Base-by-base conservation (phyloP, 2,329 filamentous ascomycete genomes). In the Didymella arachidicola region DNA sequence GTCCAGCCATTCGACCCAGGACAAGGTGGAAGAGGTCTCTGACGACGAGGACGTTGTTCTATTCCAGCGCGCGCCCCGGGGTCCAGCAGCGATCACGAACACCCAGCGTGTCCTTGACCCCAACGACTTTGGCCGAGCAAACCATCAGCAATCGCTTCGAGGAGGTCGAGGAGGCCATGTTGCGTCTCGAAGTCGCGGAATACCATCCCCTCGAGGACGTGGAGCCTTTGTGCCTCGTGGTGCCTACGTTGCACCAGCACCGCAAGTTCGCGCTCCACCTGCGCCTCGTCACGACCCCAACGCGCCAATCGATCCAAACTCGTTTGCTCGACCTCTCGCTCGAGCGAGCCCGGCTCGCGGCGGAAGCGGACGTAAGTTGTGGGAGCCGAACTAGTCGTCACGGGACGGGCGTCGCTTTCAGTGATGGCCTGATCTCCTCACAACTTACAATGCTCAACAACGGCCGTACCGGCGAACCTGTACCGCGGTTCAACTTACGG, bases 101-200 rank as follows among this genome's bases (percentile, higher is more conserved):
- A 67, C 61, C 27, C 71, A 74, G 60, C 74, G 69, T n/a, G 73
- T 82, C 39, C 77, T 79, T 56, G 81, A 83, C 59, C 81, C 81
- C 7, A 80, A 82, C 60, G 77, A 80, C 19, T 83, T 83, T 62
- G 77, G 72, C n/a, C 77, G 80, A 47, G 65, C 72, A 16, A 71
- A 61, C 18, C 68, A 74, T 19, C 71, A 70, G 16, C 66, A 64
- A 26, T 65, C 66, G 10, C 67, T 65, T n/a, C 73, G 74, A n/a
- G 73, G 75, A 36, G 69, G 70, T 41, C 71, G 73, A 43, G 72
- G 70, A 49, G 69, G 64, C 39, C 66, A 67, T 43, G 54, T 57
- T 29, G 47, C 64, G 14, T 53, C 64, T 47, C 68, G 69, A 54
- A 72, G 70, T 39, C 69, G 68, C 29, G 68, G 68, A 29, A 62